Percentiles rank a stretch among this genome's conserved stretches.
These are phyloP conservation scores for Kwoniella shivajii DNA, from an alignment of 1,284 basidiomycete genomes.

Conservation along the genomic window DNA sequence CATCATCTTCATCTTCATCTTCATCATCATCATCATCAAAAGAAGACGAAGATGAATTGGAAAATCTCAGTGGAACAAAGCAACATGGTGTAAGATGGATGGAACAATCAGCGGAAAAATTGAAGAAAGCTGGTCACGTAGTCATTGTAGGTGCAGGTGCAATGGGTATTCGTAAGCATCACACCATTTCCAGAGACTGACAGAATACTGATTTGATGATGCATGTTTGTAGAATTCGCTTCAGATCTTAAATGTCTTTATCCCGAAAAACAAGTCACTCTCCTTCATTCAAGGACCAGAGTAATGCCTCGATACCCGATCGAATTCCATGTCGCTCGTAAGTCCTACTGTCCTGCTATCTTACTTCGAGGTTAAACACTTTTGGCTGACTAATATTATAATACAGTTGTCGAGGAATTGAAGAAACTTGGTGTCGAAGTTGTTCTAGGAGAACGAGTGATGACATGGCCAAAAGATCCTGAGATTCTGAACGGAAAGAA, in stretches of 20 bases:
- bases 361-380: too few species aligned
- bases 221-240: constrained; percentile 56
- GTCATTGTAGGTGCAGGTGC: constrained; percentile 58
- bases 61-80: constrained; percentile 41
- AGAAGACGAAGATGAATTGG: constrained; percentile 19
- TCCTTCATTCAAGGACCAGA: constrained; percentile 56
- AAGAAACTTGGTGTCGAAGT: constrained; percentile 52
- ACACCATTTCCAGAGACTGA: background rate
- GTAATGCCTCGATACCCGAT: constrained; percentile 56
- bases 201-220: background rate
- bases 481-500: constrained; percentile 38
- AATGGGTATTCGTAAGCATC: constrained; percentile 57
- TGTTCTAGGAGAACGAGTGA: constrained; percentile 54
- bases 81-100: constrained; percentile 35
- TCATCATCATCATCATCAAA: too few species aligned
- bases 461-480: constrained; percentile 44
- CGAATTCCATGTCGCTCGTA: constrained; percentile 52
- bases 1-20: too few species aligned
- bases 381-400: background rate
- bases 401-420: constrained; percentile 42
- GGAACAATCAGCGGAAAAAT: constrained; percentile 29
- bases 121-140: constrained; percentile 50
- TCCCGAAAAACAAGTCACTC: constrained; percentile 54
- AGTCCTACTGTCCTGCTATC: constrained; percentile 18
- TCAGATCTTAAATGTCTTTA: constrained; percentile 56